phyloP scores from a whole-genome alignment of 129 eudicot species.

The Dittrichia graveolens region DNA sequence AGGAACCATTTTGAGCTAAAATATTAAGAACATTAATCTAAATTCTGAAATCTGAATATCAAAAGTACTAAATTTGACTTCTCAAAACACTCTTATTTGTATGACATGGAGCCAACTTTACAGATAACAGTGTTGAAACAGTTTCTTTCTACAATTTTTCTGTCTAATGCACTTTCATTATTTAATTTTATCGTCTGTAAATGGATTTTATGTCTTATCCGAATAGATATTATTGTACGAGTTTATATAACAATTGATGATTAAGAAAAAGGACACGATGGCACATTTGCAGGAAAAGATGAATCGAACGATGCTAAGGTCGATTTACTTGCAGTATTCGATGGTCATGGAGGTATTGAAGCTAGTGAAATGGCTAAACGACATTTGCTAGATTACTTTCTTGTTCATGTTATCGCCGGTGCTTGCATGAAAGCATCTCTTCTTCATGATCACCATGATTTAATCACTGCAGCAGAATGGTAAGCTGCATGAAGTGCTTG shows the following conservation, averaged over 20 bases:
- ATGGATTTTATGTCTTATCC: neutral
- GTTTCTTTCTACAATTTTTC: too few relatives aligned
- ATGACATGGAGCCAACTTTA: too few relatives aligned
- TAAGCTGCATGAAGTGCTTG: constrained; percentile 3
- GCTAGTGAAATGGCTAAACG: constrained; percentile 71
- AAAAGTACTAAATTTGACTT: neutral
- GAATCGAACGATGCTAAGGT: constrained; percentile 35
- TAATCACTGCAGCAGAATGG: constrained; percentile 26
- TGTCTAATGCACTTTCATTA: neutral
- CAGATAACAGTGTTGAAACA: too few relatives aligned
- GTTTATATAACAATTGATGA: too few relatives aligned
- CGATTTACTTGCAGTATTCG: constrained; percentile 63
- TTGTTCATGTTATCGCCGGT: constrained; percentile 38
- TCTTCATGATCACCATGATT: constrained; percentile 23
- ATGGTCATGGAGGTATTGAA: constrained; percentile 81
- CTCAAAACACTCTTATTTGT: too few relatives aligned
- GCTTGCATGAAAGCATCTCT: constrained; percentile 43
- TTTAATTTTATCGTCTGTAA: neutral
- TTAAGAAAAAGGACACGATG: neutral
- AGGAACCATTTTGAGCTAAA: too few relatives aligned
- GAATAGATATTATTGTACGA: neutral
- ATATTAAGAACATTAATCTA: neutral
- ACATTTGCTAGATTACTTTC: constrained; percentile 48
- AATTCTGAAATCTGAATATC: neutral
- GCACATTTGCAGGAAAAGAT: constrained; percentile 34